Evolutionary conservation across 305 asterid species (phyloP).

Genomic region (Fraxinus velutina): DNA sequence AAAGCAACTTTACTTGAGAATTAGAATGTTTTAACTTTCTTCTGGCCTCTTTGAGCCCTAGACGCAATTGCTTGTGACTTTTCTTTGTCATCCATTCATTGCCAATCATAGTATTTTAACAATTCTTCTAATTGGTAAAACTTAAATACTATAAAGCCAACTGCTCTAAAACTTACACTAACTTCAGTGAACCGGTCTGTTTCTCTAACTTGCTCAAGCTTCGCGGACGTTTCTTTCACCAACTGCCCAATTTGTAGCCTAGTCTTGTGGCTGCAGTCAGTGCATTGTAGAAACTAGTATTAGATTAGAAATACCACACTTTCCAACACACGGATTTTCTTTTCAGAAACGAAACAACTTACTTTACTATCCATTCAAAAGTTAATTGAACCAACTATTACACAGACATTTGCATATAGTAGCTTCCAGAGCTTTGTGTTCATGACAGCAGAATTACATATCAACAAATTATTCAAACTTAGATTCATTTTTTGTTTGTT

Average conservation of each 20-base stretch:
- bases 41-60: not conserved
- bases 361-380: not conserved
- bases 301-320: not conserved
- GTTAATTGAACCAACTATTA: not conserved
- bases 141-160: not conserved
- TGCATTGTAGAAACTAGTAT: not conserved
- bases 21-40: not conserved
- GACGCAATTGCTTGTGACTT: not conserved
- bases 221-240: constrained; percentile 62
- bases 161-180: constrained; percentile 37
- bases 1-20: not conserved
- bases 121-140: not conserved
- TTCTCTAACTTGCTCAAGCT: constrained; percentile 50
- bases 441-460: not conserved
- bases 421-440: constrained; percentile 1
- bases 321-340: not conserved
- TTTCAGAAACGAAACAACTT: not conserved
- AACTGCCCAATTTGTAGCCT: constrained; percentile 50
- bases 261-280: constrained; percentile 41
- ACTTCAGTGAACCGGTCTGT: constrained; percentile 39
- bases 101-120: not conserved
- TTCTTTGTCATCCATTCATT: not conserved
- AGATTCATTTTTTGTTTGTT: not conserved
- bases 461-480: not conserved
- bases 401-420: not conserved